Evolutionary conservation across 352 stramenopile species (phyloP).

Genomic region (Phytophthora colocasiae): DNA sequence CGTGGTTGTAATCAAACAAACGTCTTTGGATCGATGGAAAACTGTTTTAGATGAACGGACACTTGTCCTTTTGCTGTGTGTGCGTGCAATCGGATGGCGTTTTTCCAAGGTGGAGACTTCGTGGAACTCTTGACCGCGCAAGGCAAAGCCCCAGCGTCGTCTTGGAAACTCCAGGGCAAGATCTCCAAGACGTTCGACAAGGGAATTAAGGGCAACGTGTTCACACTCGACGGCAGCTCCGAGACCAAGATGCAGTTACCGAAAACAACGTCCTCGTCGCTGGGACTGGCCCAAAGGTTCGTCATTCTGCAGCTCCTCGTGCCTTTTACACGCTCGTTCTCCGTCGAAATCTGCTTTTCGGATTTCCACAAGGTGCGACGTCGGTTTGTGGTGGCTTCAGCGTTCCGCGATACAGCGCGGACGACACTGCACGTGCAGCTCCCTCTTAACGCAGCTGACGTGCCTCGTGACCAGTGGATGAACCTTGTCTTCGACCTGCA

Average conservation of each 20-base stretch:
- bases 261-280: constrained; percentile 45
- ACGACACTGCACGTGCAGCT: constrained; percentile 78
- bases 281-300: constrained; percentile 81
- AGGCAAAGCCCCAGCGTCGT: constrained; percentile 68
- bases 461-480: constrained; percentile 78
- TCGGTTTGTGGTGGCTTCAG: constrained; percentile 79
- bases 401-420: constrained; percentile 71
- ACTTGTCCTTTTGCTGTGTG: constrained; percentile 25
- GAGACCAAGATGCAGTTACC: constrained; percentile 88
- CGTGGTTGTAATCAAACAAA: constrained; percentile 35
- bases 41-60: constrained; percentile 29
- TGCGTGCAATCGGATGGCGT: constrained; percentile 36
- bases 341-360: constrained; percentile 79
- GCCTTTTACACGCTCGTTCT: constrained; percentile 70
- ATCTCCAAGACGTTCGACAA: constrained; percentile 87
- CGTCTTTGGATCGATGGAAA: constrained; percentile 15
- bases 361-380: constrained; percentile 79
- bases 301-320: constrained; percentile 73
- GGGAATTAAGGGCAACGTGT: constrained; percentile 76
- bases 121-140: constrained; percentile 86
- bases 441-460: constrained; percentile 41
- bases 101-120: constrained; percentile 84
- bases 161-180: constrained; percentile 82
- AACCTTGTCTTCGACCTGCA: constrained; percentile 83
- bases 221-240: constrained; percentile 74